phyloP scores from a whole-genome alignment of 441 rosid species.

The Oxalis stricta region DNA sequence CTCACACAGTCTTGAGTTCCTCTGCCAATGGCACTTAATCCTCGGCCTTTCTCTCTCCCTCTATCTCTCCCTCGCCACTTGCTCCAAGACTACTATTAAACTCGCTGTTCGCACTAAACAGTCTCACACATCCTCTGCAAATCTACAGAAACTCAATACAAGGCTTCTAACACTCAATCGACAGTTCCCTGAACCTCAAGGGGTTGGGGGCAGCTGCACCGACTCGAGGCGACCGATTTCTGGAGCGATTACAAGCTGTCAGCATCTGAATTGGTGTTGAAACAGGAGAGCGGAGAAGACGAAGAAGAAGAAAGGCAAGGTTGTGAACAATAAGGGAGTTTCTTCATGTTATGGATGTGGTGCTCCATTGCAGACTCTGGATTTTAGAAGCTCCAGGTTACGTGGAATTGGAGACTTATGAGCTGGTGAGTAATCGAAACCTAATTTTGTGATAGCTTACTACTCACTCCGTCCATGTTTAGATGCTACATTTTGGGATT shows the following conservation, averaged over 20 bases:
- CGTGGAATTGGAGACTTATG: slow-evolving; percentile 49
- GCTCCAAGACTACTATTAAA: slow-evolving; percentile 15
- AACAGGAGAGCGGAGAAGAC: slow-evolving; percentile 32
- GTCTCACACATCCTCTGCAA: slow-evolving; percentile 24
- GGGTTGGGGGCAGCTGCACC: slow-evolving; percentile 71
- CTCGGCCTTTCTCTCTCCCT: slow-evolving; percentile 34
- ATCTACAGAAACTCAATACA: slow-evolving; percentile 7
- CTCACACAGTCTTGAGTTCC: no score
- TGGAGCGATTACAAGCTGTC: slow-evolving; percentile 43
- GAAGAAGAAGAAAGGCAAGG: slow-evolving; percentile 23
- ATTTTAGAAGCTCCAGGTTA: slow-evolving; percentile 72
- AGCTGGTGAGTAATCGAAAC: slow-evolving; percentile 37
- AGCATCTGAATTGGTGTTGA: slow-evolving; percentile 41
- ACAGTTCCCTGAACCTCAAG: slow-evolving; percentile 19
- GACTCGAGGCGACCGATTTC: slow-evolving; percentile 57
- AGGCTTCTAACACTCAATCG: slow-evolving; percentile 18
- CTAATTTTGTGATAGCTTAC: neutral
- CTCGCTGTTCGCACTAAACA: slow-evolving; percentile 16
- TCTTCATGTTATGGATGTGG: slow-evolving; percentile 85
- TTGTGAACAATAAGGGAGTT: slow-evolving; percentile 26
- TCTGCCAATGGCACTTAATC: slow-evolving; percentile 51
- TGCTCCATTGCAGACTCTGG: slow-evolving; percentile 82
- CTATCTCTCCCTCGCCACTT: slow-evolving; percentile 21
- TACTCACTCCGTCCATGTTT: neutral
- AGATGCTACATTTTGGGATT: neutral